phyloP scores from a whole-genome alignment of 2,329 filamentous ascomycete genomes.

The Tolypocladium tundrense region DNA sequence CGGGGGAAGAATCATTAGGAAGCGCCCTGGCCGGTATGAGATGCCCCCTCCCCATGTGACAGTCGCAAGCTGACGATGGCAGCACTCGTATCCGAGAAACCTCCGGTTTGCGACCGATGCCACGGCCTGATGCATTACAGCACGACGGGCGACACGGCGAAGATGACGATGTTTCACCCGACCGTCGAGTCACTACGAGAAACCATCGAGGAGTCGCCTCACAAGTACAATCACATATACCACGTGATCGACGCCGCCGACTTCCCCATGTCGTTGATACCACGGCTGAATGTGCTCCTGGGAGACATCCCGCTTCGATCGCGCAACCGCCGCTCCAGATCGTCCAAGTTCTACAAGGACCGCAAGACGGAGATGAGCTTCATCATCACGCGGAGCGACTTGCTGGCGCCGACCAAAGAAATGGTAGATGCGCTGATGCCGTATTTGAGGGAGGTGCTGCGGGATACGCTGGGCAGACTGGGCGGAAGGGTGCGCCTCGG shows the following conservation, averaged over 20 bases:
- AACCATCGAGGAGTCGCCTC: constrained; percentile 79
- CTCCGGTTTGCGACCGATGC: constrained; percentile 76
- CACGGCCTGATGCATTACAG: constrained; percentile 72
- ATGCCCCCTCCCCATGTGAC: not conserved
- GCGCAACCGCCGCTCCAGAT: constrained; percentile 66
- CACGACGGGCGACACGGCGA: constrained; percentile 34
- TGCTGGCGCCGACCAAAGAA: constrained; percentile 73
- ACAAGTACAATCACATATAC: constrained; percentile 89
- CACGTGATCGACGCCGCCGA: constrained; percentile 92
- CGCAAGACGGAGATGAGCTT: constrained; percentile 75
- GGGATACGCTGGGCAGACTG: constrained; percentile 60
- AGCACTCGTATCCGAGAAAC: constrained; percentile 15
- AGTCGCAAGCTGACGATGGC: not conserved
- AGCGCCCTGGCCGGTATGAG: constrained; percentile 2
- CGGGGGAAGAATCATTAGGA: constrained; percentile 14
- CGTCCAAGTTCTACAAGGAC: constrained; percentile 53
- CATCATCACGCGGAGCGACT: constrained; percentile 79
- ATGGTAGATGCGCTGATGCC: constrained; percentile 82
- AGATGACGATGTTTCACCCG: constrained; percentile 64
- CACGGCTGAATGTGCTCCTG: constrained; percentile 61
- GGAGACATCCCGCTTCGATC: constrained; percentile 65
- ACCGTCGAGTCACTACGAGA: constrained; percentile 70
- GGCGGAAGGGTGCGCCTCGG: constrained; percentile 70
- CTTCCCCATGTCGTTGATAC: constrained; percentile 88
- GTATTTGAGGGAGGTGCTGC: constrained; percentile 66